Base-by-base conservation (phyloP, 2,329 filamentous ascomycete species). In the Leptographium wingfieldii region DNA sequence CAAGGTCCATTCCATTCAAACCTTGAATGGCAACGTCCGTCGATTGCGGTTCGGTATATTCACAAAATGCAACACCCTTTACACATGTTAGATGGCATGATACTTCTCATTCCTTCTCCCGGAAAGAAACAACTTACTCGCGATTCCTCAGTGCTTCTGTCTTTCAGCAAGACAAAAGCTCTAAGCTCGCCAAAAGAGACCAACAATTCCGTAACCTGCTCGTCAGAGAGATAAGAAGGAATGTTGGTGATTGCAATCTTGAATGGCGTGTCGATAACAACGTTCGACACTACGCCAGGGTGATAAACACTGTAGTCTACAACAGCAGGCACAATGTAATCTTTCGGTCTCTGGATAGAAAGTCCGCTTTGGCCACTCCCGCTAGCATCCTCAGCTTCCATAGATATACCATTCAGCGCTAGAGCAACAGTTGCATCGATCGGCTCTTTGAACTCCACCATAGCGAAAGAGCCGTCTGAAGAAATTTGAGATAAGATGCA, bases 181-280 rank as follows among this genome's bases (percentile, higher is more conserved):
- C 95, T 96, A 54, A 97, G 82, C 70, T 92, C 89, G 64, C 94
- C 94, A 73, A 99, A 97, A 0, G 91, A 87, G 35, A 88, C 86
- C 7, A 99, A 78, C 25, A 99, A 81, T 75, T 97, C 94, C 49
- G 86, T 88, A 9, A 97, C 88, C 67, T 96, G 91, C 60, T 95
- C 91, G 61, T 97, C 94, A 2, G 84, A 87, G 55, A 99, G 84
- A 71, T 94, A 96, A 0, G 82, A 74, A 0, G 94, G 92, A 60
- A 99, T 87, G 69, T 95, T 95, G 56, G 89, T 84, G 66, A 99
- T 86, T 72, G 90, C 90, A 66, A 99, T 87, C 77, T 99, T 99
- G 78, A 96, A 91, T 22, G 91, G 87, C 3, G 90, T 95, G 70
- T 99, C 94, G 11, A 91, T 84, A 19, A 99, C 94, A 25, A 89